Base-by-base conservation (phyloP, 192 early-diverging fungal species). In the Coemansia sp. region DNA sequence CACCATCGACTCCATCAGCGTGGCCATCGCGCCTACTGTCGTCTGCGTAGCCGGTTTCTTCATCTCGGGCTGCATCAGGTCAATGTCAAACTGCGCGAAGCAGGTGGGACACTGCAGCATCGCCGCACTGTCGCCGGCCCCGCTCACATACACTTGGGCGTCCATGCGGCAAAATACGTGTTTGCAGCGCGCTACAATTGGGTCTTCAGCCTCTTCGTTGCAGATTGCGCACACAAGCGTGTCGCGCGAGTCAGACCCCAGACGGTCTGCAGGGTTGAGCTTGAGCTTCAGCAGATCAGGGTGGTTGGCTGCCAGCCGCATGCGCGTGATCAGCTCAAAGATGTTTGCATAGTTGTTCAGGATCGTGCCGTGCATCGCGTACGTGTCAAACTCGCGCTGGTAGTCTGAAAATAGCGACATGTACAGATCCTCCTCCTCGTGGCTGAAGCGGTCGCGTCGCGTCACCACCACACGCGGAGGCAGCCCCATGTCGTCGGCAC, bases 311-410 rank as follows among this genome's bases (percentile, higher is more conserved):
- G 93, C 91, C 64, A 94, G 87, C 22, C 95, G 74, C 93, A 98
- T 94, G 32, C 91, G 86, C 10, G 84, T 90, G 56, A 98, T 76
- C 9, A 95, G 80, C 75, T 94, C 92, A 73, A 98, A 95, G 57
- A 98, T 94, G 57, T 89, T 91, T 41, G 94, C 93, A 66, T 96
- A 98, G 80, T 96, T 91, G 72, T 95, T 95, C 47, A 95, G 84
- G 22, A 94, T 90, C 0, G 93, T 92, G 9, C 87, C 88, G 57
- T 88, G 81, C 50, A 82, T 83, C 3, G 92, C 89, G 77, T 93
- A 96, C 1, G 91, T 93, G 4, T 83, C 83, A 65, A 96, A 96
- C 56, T 90, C 85, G 62, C 88, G 80, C 63, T 84, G 72, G 11
- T 87, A 84, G 67, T 94, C 86, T 12, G 84, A 64, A 52, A 92